Percentiles rank a stretch among this genome's conserved stretches.
These are phyloP conservation scores for Chalaropsis ovoidea DNA, from an alignment of 2,329 filamentous ascomycete species.

Conservation along the genomic window DNA sequence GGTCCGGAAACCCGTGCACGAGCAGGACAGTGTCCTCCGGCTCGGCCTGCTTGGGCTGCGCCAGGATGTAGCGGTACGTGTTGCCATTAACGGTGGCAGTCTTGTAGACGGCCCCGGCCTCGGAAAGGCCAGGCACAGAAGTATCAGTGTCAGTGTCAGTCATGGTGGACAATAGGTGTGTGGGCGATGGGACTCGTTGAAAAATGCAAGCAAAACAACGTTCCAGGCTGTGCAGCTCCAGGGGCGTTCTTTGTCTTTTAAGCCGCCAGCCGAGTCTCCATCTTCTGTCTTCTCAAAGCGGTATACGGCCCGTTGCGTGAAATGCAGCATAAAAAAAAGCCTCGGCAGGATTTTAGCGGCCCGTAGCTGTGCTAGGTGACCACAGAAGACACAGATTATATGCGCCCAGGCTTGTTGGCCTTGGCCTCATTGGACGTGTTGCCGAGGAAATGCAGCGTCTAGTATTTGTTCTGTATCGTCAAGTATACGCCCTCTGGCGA, in stretches of 20 bases:
- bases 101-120: constrained; percentile 32
- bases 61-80: constrained; percentile 54
- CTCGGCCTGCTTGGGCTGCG: constrained; percentile 39
- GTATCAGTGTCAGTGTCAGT: constrained; percentile 16
- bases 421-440: too few species aligned
- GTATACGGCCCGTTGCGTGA: background rate
- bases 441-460: background rate
- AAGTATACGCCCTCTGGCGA: background rate
- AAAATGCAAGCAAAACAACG: too few species aligned
- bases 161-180: background rate
- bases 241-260: background rate
- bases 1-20: constrained; percentile 72
- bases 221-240: too few species aligned
- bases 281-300: background rate
- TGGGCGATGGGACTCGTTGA: background rate
- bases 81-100: constrained; percentile 42
- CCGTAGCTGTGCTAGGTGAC: too few species aligned
- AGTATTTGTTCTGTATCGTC: background rate
- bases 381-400: too few species aligned
- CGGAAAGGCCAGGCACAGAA: constrained; percentile 33
- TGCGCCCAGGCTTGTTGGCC: too few species aligned
- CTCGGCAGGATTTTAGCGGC: background rate
- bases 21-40: constrained; percentile 43
- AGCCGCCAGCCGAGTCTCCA: background rate
- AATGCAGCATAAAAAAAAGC: background rate